Conservation (phyloP, 352 stramenopile genomes). For the Phytophthora syringae region DNA sequence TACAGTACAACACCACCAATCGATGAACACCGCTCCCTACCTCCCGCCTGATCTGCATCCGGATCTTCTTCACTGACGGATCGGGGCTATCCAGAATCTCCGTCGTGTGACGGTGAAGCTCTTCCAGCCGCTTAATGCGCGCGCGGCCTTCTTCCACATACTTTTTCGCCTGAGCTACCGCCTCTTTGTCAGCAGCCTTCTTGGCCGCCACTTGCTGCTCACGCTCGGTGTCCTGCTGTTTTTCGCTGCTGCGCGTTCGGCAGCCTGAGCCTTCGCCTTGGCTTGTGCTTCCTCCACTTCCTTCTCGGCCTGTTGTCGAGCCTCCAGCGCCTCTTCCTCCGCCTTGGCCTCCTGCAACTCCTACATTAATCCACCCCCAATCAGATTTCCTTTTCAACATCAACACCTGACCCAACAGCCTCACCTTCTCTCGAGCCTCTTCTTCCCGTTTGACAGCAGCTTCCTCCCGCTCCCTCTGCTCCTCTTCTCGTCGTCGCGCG, state of each 20-base stretch:
- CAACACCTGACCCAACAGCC: no score
- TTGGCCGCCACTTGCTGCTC: constrained; percentile 45
- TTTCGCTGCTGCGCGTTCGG: constrained; percentile 33
- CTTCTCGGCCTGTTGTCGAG: constrained; percentile 27
- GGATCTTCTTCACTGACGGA: constrained; percentile 63
- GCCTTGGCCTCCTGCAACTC: constrained; percentile 30
- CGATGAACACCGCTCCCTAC: constrained; percentile 21
- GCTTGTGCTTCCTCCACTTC: constrained; percentile 43
- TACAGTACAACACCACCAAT: not conserved
- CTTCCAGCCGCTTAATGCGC: constrained; percentile 55
- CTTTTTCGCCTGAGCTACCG: constrained; percentile 44
- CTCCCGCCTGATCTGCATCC: constrained; percentile 74
- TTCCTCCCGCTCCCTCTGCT: constrained; percentile 45
- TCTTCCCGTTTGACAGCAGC: constrained; percentile 35
- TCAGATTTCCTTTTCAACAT: not conserved
- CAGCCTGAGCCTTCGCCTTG: constrained; percentile 36
- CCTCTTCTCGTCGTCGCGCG: constrained; percentile 36
- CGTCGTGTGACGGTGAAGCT: constrained; percentile 49
- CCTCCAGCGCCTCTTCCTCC: constrained; percentile 35
- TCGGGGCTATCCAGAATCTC: constrained; percentile 61
- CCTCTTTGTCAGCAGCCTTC: constrained; percentile 41
- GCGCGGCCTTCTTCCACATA: constrained; percentile 51
- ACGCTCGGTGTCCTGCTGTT: constrained; percentile 43
- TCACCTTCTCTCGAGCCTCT: constrained; percentile 47
- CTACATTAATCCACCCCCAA: not conserved